phyloP scores from a whole-genome alignment of 1,284 basidiomycete genomes.

The Macrocystidia cucumis region DNA sequence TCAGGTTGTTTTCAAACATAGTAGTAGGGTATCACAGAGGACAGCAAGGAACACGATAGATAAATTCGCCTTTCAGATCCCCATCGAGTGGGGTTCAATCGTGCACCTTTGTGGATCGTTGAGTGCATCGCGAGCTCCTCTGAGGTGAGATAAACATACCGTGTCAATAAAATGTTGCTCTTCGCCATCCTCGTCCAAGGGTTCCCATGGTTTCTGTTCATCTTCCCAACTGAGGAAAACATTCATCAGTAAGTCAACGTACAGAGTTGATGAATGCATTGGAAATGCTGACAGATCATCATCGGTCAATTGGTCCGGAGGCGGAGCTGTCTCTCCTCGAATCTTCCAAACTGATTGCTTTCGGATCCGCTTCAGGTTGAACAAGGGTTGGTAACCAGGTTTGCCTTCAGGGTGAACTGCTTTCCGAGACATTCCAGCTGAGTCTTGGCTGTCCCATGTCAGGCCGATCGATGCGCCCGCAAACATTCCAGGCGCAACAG shows the following conservation, averaged over 20 bases:
- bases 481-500: neutral
- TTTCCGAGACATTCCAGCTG: neutral
- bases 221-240: slow-evolving; percentile 1
- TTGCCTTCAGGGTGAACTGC: neutral
- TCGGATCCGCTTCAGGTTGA: slow-evolving; percentile 9
- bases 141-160: neutral
- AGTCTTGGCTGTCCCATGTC: neutral
- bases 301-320: slow-evolving; percentile 6
- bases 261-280: neutral
- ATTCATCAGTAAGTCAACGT: neutral
- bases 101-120: too few species aligned
- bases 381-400: slow-evolving; percentile 11
- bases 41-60: too few species aligned
- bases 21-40: too few species aligned
- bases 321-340: slow-evolving; percentile 4
- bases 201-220: slow-evolving; percentile 6
- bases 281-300: slow-evolving; percentile 9
- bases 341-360: slow-evolving; percentile 5
- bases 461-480: neutral
- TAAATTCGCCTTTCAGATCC: too few species aligned
- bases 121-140: too few species aligned
- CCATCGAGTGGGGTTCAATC: too few species aligned
- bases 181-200: slow-evolving; percentile 10
- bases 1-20: too few species aligned
- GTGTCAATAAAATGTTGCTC: slow-evolving; percentile 8